phyloP scores from a whole-genome alignment of 2,329 filamentous ascomycete genomes.

The Talaromyces verruculosus region DNA sequence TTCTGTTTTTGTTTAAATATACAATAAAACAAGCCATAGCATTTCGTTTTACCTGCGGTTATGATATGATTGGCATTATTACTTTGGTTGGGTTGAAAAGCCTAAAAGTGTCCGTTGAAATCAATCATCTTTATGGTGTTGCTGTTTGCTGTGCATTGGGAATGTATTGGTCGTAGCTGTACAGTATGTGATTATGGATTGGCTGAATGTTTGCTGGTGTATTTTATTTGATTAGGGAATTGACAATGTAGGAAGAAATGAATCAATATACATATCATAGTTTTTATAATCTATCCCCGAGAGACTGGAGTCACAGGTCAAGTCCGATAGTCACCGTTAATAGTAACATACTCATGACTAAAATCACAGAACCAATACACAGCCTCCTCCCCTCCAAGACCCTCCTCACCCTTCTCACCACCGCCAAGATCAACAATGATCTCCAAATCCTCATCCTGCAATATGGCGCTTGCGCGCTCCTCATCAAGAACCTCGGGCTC shows the following conservation, averaged over 20 bases:
- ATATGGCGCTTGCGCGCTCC: slow-evolving; percentile 57
- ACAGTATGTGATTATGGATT: slow-evolving; percentile 4
- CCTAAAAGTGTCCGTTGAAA: slow-evolving; percentile 1
- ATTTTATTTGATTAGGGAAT: not conserved
- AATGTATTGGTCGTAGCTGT: slow-evolving; percentile 3
- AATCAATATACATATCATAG: not conserved
- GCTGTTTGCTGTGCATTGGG: slow-evolving; percentile 10
- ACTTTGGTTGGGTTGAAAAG: slow-evolving; percentile 1
- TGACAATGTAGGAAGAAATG: not conserved
- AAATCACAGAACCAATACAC: slow-evolving; percentile 68
- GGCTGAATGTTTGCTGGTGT: not conserved
- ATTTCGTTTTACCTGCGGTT: not conserved
- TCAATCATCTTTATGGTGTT: slow-evolving; percentile 6
- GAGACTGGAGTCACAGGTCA: not conserved
- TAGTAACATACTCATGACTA: slow-evolving; percentile 68
- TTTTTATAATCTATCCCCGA: not conserved
- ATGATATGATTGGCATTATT: slow-evolving; percentile 6
- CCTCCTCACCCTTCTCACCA: slow-evolving; percentile 42
- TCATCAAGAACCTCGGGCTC: slow-evolving; percentile 65
- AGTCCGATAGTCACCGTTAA: slow-evolving; percentile 64
- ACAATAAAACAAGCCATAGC: slow-evolving; percentile 8
- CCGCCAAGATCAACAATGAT: slow-evolving; percentile 61
- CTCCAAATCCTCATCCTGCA: slow-evolving; percentile 63
- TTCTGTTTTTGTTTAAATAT: slow-evolving; percentile 26
- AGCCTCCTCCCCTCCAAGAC: slow-evolving; percentile 52